Percentiles rank a stretch among this genome's conserved stretches.
Conservation (phyloP, 441 rosid genomes). For the Aquilaria agallochum region DNA sequence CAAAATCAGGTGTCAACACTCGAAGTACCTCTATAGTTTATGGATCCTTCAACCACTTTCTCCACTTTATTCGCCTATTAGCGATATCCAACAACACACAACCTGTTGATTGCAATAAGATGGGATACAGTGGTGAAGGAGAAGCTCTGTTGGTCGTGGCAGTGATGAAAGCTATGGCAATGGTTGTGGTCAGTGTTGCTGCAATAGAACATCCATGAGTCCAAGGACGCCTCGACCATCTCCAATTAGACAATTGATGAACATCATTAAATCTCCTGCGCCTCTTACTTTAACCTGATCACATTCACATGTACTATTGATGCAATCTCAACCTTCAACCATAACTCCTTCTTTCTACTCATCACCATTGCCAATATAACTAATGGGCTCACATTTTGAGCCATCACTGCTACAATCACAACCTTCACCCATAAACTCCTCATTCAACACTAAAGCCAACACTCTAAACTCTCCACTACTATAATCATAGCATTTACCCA, state of each 20-base stretch:
- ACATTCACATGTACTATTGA: constrained; percentile 46
- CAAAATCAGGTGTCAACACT: no score
- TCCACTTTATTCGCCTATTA: no score
- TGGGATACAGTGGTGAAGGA: constrained; percentile 30
- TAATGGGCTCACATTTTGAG: constrained; percentile 17
- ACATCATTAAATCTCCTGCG: constrained; percentile 20
- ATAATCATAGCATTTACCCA: no score
- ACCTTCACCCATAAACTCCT: background rate
- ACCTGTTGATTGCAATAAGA: constrained; percentile 48
- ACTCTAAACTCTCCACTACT: no score
- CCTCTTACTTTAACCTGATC: constrained; percentile 49
- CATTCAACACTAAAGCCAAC: background rate
- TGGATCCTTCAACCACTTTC: no score
- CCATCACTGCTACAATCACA: constrained; percentile 34
- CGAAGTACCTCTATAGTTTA: no score
- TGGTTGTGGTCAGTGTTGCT: constrained; percentile 8
- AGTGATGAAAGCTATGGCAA: background rate
- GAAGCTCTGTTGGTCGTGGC: constrained; percentile 11
- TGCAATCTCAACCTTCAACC: constrained; percentile 19
- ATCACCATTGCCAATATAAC: constrained; percentile 17
- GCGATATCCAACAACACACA: constrained; percentile 32
- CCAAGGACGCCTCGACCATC: constrained; percentile 33
- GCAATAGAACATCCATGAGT: constrained; percentile 15
- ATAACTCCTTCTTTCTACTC: constrained; percentile 23
- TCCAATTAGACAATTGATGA: constrained; percentile 18